A percentile compares a stretch with the other conserved stretches of the same genome.
Conservation (phyloP, 768 basidiomycete species). For the Agaricus blazei region DNA sequence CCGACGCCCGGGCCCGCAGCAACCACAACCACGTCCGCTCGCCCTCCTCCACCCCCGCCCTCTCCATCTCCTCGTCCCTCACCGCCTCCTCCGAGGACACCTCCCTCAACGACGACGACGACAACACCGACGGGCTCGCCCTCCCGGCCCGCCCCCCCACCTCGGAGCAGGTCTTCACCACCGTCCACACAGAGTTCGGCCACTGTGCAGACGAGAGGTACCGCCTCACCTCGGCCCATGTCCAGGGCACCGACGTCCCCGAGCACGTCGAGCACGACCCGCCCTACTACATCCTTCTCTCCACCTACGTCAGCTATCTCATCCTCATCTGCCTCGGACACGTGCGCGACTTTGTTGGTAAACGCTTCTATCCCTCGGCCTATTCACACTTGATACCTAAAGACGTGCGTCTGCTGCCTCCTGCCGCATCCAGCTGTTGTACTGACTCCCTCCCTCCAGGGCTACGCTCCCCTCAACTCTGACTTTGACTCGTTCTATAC, state of each 20-base stretch:
- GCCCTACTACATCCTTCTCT: slow-evolving; percentile 86
- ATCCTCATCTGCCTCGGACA: slow-evolving; percentile 91
- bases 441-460: slow-evolving; percentile 40
- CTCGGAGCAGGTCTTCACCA: slow-evolving; percentile 72
- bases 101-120: slow-evolving; percentile 51
- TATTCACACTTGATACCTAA: slow-evolving; percentile 82
- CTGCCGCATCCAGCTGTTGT: background rate
- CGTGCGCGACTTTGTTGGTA: slow-evolving; percentile 92
- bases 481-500: slow-evolving; percentile 99
- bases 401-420: slow-evolving; percentile 53
- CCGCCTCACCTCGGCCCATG: slow-evolving; percentile 64
- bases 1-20: slow-evolving; percentile 61
- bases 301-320: slow-evolving; percentile 92
- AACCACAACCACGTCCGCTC: slow-evolving; percentile 22
- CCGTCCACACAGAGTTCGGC: slow-evolving; percentile 89
- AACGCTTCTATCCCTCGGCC: slow-evolving; percentile 59
- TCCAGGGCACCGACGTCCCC: slow-evolving; percentile 41
- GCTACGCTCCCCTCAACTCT: slow-evolving; percentile 93
- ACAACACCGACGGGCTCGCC: slow-evolving; percentile 50
- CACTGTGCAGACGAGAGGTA: slow-evolving; percentile 78
- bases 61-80: slow-evolving; percentile 70
- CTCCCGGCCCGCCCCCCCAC: slow-evolving; percentile 68
- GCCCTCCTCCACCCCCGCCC: slow-evolving; percentile 62
- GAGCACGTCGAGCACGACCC: slow-evolving; percentile 74
- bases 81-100: slow-evolving; percentile 69